phyloP scores from a whole-genome alignment of 169 alveolate genomes.

The Neospora caninum region DNA sequence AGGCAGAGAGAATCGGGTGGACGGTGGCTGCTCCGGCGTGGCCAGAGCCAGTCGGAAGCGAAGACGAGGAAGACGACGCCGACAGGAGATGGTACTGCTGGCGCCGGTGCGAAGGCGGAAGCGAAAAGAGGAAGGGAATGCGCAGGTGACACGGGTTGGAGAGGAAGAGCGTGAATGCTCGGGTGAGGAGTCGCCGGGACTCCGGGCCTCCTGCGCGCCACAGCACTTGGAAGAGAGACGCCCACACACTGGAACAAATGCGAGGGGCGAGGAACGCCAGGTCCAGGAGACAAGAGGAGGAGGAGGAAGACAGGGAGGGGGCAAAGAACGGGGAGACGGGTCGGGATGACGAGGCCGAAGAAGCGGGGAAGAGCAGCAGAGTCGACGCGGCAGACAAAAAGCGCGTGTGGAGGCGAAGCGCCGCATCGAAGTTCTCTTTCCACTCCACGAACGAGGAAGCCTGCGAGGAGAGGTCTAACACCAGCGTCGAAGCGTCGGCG shows the following conservation, averaged over 20 bases:
- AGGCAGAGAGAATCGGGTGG: slow-evolving; percentile 58
- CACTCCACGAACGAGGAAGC: not conserved
- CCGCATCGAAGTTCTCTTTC: not conserved
- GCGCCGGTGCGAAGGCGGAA: not conserved
- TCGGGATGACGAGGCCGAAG: not conserved
- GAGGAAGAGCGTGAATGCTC: not conserved
- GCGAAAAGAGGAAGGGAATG: not conserved
- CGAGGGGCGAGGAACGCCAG: slow-evolving; percentile 32
- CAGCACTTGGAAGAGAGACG: not conserved
- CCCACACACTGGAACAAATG: not conserved
- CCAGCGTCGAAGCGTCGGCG: not conserved
- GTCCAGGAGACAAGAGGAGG: slow-evolving; percentile 17
- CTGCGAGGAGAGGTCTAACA: not conserved
- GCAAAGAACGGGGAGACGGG: not conserved
- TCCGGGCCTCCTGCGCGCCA: not conserved
- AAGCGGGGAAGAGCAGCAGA: not conserved
- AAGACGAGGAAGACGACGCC: slow-evolving; percentile 19
- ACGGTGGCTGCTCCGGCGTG: slow-evolving; percentile 54
- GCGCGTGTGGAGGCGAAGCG: slow-evolving; percentile 1
- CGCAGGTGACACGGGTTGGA: not conserved
- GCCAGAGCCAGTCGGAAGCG: not conserved
- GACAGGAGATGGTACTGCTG: slow-evolving; percentile 22
- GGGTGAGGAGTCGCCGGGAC: not conserved
- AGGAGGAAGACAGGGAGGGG: not conserved
- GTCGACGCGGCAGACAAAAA: not conserved